Evolutionary conservation across 768 basidiomycete genomes (phyloP).

Genomic region (Collybia mongolica): DNA sequence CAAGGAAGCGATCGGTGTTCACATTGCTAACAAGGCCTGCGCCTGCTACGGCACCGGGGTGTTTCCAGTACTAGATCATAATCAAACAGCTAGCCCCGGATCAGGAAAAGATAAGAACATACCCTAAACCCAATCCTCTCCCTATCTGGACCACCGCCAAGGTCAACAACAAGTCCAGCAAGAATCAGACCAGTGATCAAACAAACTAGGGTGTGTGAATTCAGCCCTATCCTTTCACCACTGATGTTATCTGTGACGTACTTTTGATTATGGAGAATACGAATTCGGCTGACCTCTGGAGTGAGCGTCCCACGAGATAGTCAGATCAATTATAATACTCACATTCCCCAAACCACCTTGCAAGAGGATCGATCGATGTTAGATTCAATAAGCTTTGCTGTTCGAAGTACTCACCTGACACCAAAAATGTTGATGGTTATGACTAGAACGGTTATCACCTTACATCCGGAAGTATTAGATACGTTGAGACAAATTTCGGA

Average conservation of each 20-base stretch:
- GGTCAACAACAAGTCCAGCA: constrained; percentile 66
- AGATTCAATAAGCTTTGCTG: not conserved
- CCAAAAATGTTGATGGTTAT: constrained; percentile 69
- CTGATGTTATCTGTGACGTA: constrained; percentile 23
- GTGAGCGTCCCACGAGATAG: not conserved
- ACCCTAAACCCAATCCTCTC: constrained; percentile 70
- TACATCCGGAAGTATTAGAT: not conserved
- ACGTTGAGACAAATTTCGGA: not conserved
- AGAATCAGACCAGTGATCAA: constrained; percentile 62
- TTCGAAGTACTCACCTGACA: constrained; percentile 41
- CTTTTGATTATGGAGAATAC: constrained; percentile 65
- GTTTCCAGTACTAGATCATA: constrained; percentile 54
- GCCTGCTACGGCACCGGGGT: constrained; percentile 62
- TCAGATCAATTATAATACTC: constrained; percentile 7
- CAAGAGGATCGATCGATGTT: constrained; percentile 1
- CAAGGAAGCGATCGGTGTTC: constrained; percentile 48
- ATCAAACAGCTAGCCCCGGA: not conserved
- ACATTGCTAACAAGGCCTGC: constrained; percentile 39
- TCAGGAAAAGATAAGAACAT: constrained; percentile 21
- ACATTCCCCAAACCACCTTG: constrained; percentile 67
- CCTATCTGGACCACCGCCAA: constrained; percentile 73
- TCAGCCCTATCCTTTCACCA: not conserved
- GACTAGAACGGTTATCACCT: constrained; percentile 54
- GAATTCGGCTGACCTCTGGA: constrained; percentile 52
- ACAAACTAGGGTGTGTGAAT: constrained; percentile 33